These are phyloP conservation scores for Candida tibetensis DNA, from an alignment of 805 yeast species.

Conservation along the genomic window DNA sequence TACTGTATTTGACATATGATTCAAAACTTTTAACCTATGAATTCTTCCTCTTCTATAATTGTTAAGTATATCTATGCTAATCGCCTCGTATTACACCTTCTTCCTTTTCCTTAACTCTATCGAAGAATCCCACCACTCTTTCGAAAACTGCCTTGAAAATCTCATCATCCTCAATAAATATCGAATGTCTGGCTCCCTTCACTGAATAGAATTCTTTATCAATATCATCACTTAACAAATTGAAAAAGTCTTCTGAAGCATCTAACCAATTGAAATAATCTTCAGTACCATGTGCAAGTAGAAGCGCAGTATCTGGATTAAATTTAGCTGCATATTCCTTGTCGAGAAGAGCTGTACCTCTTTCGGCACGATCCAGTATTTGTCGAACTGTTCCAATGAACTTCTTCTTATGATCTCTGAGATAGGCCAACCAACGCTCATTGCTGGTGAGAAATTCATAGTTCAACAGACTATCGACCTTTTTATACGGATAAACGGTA, in stretches of 20 bases:
- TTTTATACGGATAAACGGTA: conserved; percentile 38
- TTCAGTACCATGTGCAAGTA: conserved; percentile 58
- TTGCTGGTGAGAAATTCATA: conserved; percentile 51
- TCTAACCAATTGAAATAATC: conserved; percentile 59
- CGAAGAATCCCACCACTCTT: conserved; percentile 40
- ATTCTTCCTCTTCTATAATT: not conserved
- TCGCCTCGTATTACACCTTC: too few species aligned
- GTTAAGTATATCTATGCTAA: too few species aligned
- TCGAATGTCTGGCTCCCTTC: conserved; percentile 41
- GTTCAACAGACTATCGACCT: conserved; percentile 52
- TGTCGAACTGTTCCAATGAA: conserved; percentile 51
- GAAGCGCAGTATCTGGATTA: conserved; percentile 43
- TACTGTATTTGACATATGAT: not conserved
- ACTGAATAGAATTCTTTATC: conserved; percentile 28
- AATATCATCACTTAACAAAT: conserved; percentile 26
- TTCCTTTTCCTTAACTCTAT: not conserved
- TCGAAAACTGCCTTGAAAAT: conserved; percentile 32
- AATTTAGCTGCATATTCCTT: conserved; percentile 34
- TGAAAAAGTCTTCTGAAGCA: conserved; percentile 44
- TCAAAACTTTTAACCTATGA: not conserved
- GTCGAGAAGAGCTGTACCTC: conserved; percentile 55
- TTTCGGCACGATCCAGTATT: conserved; percentile 17
- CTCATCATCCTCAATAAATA: conserved; percentile 46
- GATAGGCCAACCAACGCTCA: conserved; percentile 41
- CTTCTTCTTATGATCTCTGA: conserved; percentile 37